Conservation (phyloP, 768 basidiomycete genomes). For the Termitomyces sp. region DNA sequence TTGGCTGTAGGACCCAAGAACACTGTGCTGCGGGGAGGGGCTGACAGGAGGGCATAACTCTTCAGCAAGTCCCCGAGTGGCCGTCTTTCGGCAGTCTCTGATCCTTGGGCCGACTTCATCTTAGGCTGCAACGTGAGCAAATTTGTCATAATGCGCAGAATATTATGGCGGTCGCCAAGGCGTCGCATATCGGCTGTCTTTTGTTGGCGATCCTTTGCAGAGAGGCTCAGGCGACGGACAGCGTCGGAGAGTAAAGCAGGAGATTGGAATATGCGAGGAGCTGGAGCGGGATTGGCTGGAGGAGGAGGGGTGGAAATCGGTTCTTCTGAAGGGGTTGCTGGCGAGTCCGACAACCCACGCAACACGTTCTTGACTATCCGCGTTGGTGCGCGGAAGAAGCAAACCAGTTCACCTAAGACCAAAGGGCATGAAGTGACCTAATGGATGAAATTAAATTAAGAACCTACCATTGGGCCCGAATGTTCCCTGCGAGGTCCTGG, state of each 20-base stretch:
- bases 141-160: constrained; percentile 75
- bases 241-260: constrained; percentile 72
- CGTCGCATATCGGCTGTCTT: constrained; percentile 33
- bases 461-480: constrained; percentile 82
- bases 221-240: constrained; percentile 56
- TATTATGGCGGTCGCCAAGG: constrained; percentile 48
- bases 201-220: constrained; percentile 51
- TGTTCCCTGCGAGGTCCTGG: constrained; percentile 79
- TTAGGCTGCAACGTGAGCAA: constrained; percentile 54
- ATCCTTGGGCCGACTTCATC: constrained; percentile 32
- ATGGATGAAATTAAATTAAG: background rate
- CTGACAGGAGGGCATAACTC: constrained; percentile 37
- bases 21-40: constrained; percentile 49
- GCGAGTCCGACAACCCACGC: constrained; percentile 42
- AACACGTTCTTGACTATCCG: constrained; percentile 60
- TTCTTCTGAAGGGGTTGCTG: constrained; percentile 28
- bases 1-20: constrained; percentile 50
- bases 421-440: background rate
- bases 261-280: constrained; percentile 45
- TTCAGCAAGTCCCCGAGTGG: constrained; percentile 34
- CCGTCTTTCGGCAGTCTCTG: constrained; percentile 28
- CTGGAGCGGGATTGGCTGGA: constrained; percentile 14
- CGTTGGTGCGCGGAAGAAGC: constrained; percentile 77
- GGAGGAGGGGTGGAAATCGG: constrained; percentile 15
- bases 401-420: constrained; percentile 71